Evolutionary conservation across 495 filamentous ascomycete species (phyloP), one percentile per base, ranked within the genome.

Genomic region (Barbatosphaeria neglecta): DNA sequence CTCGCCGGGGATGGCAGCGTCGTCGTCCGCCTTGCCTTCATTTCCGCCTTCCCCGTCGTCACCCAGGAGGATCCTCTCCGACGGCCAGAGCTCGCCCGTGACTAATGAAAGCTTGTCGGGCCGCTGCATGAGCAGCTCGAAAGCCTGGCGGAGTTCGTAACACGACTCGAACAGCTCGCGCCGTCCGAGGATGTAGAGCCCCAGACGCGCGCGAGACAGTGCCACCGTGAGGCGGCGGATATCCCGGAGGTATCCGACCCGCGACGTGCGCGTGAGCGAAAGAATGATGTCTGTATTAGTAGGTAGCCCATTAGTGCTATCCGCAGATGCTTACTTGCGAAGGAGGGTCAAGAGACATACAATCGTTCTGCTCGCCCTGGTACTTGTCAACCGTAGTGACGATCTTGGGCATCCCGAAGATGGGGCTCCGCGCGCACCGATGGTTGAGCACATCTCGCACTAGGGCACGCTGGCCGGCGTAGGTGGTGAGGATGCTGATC

Each of bases 291-390:
- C 88, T 95, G 15, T 25, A 24, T 55, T 41, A 61, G 54, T 65
- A 50, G 60, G 54, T 47, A 52, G 31, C 19, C 23, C 43, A n/a
- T 37, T 41, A 39, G 7, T 15, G 18, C 11, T 16, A 5, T 37
- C 6, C 15, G 13, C 3, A 11, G 16, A 22, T 33, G 43, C 18
- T 41, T 18, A 41, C 20, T 35, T 18, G 45, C 27, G 6, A 16
- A 25, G 6, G 7, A 19, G 41, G 20, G 4, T 25, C 9, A n/a
- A n/a, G 38, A 28, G 46, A 77, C 86, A 77, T 68, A 93, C 88
- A 97, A 57, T 96, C 92, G 65, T 97, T 99, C 68, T 99, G 92
- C 72, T 97, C 93, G 52, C 92, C 92, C 69, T 99, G 92, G 55
- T 96, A 99, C 62, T 93, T 94, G 65, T 99, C 92, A 45, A 99